Evolutionary conservation across 176 grass and related monocot species (phyloP).

Genomic region (Juncus inflexus): DNA sequence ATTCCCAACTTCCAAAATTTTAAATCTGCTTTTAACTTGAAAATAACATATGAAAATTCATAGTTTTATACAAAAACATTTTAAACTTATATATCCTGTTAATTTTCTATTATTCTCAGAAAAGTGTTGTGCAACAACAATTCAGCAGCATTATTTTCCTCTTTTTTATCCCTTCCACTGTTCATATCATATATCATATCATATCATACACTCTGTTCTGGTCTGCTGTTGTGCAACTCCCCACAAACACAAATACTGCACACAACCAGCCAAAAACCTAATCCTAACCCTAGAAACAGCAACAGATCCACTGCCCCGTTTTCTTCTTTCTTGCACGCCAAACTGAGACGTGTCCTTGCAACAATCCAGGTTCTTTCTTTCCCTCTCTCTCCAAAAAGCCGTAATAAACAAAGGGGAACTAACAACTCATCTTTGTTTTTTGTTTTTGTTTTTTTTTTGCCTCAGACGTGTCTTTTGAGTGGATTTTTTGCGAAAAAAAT

Average conservation of each 20-base stretch:
- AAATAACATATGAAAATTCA: too few relatives aligned
- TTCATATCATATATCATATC: too few relatives aligned
- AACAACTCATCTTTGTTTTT: constrained; percentile 16
- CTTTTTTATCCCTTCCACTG: constrained; percentile 4
- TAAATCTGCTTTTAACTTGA: too few relatives aligned
- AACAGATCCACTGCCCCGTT: constrained; percentile 7
- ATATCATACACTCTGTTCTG: too few relatives aligned
- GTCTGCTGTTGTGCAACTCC: too few relatives aligned
- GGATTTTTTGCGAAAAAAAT: constrained; percentile 2
- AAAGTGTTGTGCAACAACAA: too few relatives aligned
- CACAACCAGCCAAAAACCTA: background rate
- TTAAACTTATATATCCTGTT: too few relatives aligned
- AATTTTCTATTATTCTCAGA: too few relatives aligned
- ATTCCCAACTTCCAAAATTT: too few relatives aligned
- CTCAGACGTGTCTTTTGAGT: too few relatives aligned
- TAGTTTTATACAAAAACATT: too few relatives aligned
- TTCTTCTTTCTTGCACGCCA: constrained; percentile 29
- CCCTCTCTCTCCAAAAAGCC: too few relatives aligned
- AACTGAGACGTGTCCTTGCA: constrained; percentile 28
- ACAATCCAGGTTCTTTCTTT: constrained; percentile 24
- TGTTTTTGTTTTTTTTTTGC: background rate
- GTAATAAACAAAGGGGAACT: background rate
- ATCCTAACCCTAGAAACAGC: background rate
- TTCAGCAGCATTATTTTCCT: background rate
- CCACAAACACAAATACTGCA: background rate